Evolutionary conservation across 2,329 filamentous ascomycete species (phyloP).

Genomic region (Annulohypoxylon truncatum): DNA sequence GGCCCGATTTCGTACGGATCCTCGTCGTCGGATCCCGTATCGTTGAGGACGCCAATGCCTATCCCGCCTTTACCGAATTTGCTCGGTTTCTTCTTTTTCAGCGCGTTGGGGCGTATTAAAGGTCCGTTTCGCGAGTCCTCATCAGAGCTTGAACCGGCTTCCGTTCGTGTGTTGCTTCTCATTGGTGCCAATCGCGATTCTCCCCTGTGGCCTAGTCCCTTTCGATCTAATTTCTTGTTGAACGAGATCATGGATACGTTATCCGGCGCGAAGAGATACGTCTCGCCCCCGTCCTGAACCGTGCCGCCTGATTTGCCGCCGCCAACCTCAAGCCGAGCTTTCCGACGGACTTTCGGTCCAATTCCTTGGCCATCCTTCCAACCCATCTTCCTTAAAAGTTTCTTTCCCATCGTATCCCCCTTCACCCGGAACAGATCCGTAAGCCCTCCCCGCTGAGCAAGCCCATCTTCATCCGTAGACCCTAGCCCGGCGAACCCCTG

Average conservation of each 20-base stretch:
- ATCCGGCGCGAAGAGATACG: constrained; percentile 86
- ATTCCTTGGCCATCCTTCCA: constrained; percentile 96
- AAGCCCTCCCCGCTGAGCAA: constrained; percentile 62
- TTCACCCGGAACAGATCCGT: constrained; percentile 77
- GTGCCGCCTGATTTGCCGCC: constrained; percentile 49
- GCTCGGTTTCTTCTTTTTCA: constrained; percentile 34
- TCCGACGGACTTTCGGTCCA: constrained; percentile 83
- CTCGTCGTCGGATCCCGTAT: constrained; percentile 94
- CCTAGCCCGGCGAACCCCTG: constrained; percentile 82
- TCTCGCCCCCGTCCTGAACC: constrained; percentile 57
- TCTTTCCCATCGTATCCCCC: constrained; percentile 88
- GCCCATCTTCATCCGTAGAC: constrained; percentile 66
- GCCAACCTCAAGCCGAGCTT: constrained; percentile 72
- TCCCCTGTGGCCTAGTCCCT: constrained; percentile 75
- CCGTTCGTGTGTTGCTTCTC: constrained; percentile 41
- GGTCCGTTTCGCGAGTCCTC: constrained; percentile 60
- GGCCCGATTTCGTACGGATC: constrained; percentile 94
- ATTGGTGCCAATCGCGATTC: constrained; percentile 64
- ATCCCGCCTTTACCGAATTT: constrained; percentile 72
- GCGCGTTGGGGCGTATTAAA: constrained; percentile 49
- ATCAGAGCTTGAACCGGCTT: constrained; percentile 53
- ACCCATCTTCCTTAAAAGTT: constrained; percentile 89
- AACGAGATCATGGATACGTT: constrained; percentile 78
- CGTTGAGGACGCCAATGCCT: constrained; percentile 89
- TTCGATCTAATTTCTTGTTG: constrained; percentile 72